Percentiles rank a stretch among this genome's conserved stretches.
Evolutionary conservation across 164 flowering plant species (phyloP).

Genomic region (Pachysandra terminalis): DNA sequence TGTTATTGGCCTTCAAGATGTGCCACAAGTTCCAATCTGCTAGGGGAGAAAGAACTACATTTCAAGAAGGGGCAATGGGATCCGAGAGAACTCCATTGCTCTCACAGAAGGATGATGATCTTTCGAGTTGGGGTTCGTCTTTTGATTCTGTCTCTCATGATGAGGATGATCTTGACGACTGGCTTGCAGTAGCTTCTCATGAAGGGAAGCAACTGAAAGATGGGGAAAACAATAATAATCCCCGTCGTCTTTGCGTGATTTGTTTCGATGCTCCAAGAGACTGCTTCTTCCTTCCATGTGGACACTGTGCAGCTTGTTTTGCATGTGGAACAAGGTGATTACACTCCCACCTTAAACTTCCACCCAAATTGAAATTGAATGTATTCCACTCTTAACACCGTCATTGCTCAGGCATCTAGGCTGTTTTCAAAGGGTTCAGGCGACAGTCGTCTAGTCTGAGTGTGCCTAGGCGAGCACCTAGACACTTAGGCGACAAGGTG

Average conservation of each 20-base stretch:
- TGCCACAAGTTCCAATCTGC: slow-evolving; percentile 34
- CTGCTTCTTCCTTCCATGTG: slow-evolving; percentile 94
- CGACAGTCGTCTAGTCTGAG: too few relatives aligned
- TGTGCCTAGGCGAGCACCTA: too few relatives aligned
- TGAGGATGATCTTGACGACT: slow-evolving; percentile 51
- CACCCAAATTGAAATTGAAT: neutral
- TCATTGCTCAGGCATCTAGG: too few relatives aligned
- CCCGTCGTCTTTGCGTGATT: slow-evolving; percentile 67
- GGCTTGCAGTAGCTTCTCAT: slow-evolving; percentile 17
- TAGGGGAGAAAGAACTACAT: slow-evolving; percentile 20
- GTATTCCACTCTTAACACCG: too few relatives aligned
- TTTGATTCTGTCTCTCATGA: slow-evolving; percentile 63
- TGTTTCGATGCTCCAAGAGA: slow-evolving; percentile 86
- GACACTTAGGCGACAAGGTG: too few relatives aligned
- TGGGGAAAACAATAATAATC: slow-evolving; percentile 37
- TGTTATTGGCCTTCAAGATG: slow-evolving; percentile 41
- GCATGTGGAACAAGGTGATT: slow-evolving; percentile 71
- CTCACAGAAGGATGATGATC: slow-evolving; percentile 60
- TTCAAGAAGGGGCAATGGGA: slow-evolving; percentile 21
- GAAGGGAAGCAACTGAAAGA: slow-evolving; percentile 41
- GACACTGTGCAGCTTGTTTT: slow-evolving; percentile 86
- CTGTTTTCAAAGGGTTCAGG: too few relatives aligned
- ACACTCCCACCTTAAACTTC: neutral
- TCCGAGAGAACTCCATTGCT: slow-evolving; percentile 62
- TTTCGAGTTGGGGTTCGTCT: slow-evolving; percentile 71